Percentiles rank a stretch among this genome's conserved stretches.
These are phyloP conservation scores for Royoungia palumana DNA, from an alignment of 768 basidiomycete genomes.

Conservation along the genomic window DNA sequence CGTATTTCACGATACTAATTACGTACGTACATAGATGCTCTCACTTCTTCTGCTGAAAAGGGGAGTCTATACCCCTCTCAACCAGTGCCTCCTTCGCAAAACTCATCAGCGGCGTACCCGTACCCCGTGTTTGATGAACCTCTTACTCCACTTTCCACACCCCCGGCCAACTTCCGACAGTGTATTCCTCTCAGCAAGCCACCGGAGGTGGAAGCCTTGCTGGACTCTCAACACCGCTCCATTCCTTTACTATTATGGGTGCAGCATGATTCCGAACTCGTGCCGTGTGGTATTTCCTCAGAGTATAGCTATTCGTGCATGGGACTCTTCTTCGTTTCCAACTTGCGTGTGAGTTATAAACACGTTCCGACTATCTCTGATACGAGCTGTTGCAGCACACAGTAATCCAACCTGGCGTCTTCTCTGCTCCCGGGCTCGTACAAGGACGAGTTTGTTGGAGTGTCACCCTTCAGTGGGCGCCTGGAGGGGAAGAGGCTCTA, in stretches of 20 bases:
- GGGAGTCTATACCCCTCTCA: too few relatives aligned
- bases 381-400: conserved; percentile 13
- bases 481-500: conserved; percentile 45
- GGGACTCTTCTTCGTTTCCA: conserved; percentile 45
- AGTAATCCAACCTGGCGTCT: background rate
- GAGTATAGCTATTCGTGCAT: conserved; percentile 44
- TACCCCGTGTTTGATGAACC: background rate
- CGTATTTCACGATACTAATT: background rate
- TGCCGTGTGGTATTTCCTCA: conserved; percentile 24
- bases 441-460: conserved; percentile 43
- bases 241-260: conserved; percentile 43
- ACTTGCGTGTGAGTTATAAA: conserved; percentile 34
- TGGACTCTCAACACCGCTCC: conserved; percentile 37
- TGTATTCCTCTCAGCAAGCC: conserved; percentile 34
- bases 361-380: background rate
- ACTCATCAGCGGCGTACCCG: too few relatives aligned
- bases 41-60: background rate
- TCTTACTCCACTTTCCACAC: background rate
- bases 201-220: conserved; percentile 39
- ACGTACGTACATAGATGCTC: background rate
- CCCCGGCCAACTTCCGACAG: background rate
- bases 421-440: conserved; percentile 2
- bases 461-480: conserved; percentile 46
- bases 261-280: conserved; percentile 31
- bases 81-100: too few relatives aligned